These are phyloP conservation scores for Emericellopsis terricola DNA, from an alignment of 495 filamentous ascomycete genomes.

Conservation along the genomic window DNA sequence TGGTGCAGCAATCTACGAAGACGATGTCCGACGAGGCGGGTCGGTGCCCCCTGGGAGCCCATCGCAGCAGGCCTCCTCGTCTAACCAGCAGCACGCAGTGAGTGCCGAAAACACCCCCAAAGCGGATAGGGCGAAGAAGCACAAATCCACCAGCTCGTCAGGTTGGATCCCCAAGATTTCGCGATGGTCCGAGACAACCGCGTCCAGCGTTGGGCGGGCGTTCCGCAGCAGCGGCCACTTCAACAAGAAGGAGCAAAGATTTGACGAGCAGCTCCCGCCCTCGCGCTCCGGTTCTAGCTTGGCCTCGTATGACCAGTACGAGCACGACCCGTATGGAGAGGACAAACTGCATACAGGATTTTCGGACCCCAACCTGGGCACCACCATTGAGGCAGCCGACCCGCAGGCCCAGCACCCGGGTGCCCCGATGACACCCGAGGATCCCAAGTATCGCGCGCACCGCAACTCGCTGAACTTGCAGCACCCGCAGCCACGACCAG, in stretches of 20 bases:
- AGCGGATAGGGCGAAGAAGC: constrained; percentile 66
- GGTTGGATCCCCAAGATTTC: constrained; percentile 85
- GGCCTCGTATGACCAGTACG: constrained; percentile 43
- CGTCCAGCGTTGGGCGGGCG: constrained; percentile 39
- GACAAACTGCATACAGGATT: constrained; percentile 57
- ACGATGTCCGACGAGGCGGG: constrained; percentile 34
- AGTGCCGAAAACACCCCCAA: constrained; percentile 64
- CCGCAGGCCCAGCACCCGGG: constrained; percentile 14
- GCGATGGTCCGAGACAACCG: constrained; percentile 91
- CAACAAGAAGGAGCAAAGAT: constrained; percentile 22
- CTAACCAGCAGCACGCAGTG: constrained; percentile 13
- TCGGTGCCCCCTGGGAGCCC: constrained; percentile 57
- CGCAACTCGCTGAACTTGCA: constrained; percentile 76
- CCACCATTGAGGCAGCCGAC: constrained; percentile 5
- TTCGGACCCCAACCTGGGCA: constrained; percentile 28
- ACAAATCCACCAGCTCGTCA: constrained; percentile 76
- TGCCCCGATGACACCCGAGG: constrained; percentile 41
- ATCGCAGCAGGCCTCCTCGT: constrained; percentile 30
- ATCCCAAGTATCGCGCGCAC: constrained; percentile 81
- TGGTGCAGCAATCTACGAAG: constrained; percentile 23
- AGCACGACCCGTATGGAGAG: constrained; percentile 44
- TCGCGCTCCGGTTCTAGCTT: constrained; percentile 61
- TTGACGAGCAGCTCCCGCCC: constrained; percentile 15
- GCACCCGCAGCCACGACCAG: constrained; percentile 77
- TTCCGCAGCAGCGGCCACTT: constrained; percentile 32